Base-by-base conservation (phyloP, 1,284 basidiomycete genomes). In the Fistulinella cinereoalba region DNA sequence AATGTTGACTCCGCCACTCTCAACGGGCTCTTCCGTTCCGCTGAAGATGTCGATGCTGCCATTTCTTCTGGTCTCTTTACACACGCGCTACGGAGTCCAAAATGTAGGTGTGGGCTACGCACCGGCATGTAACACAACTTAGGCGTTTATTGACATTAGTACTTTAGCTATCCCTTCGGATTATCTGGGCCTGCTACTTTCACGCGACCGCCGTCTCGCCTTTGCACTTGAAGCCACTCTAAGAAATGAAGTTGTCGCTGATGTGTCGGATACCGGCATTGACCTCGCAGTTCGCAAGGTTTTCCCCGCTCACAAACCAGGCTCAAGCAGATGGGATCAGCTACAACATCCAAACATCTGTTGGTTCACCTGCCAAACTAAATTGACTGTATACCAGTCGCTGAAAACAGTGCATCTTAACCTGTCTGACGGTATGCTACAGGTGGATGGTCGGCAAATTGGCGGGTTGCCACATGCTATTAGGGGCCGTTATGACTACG, bases 391-490 rank as follows among this genome's bases (percentile, higher is more conserved):
- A 12, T 13, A 22, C 6, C 19, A 38, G 23, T 6, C 23, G 9
- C 16, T 11, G 6, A 8, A 25, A 38, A 18, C 6, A 6, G 15
- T 25, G 3, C 37, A 38, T 18, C 37, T 38, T 4, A 25, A 25
- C 37, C 18, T 38, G 7, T n/a, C 27, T 19, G n/a, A 25, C 19
- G 16, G 23, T 7, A 11, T n/a, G 10, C 37, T 38, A 10, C 7
- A 12, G 4, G 16, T 38, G 7, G 16, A 25, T 16, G 76, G 73
- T 0, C 65, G 65, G 39, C 61, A 68, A 1, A 42, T 75, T 4
- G 67, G 69, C 6, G 64, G 66, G 19, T 60, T 79, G 11, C 71
- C 74, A 0, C 41, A 29, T 1, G 47, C 54, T 0, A 71, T 76
- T 29, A 31, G 63, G 1, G 28, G 24, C 0, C 67, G 75, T 53